Evolutionary conservation across 345 rosid genomes (phyloP).

Genomic region (Boechera retrofracta): DNA sequence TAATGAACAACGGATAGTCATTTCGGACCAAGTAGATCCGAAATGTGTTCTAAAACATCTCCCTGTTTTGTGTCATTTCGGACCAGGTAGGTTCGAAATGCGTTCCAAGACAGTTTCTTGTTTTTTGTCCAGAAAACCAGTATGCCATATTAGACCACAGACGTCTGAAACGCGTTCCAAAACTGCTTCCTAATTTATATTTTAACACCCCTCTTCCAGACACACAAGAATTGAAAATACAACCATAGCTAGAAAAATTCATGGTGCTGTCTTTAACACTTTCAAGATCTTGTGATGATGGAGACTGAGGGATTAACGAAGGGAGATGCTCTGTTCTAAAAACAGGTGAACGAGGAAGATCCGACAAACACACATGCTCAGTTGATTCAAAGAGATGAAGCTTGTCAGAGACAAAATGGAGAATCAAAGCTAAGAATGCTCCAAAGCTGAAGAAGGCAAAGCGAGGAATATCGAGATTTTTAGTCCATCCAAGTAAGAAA

Average conservation of each 20-base stretch:
- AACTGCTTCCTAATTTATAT: too few relatives aligned
- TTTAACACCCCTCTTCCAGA: slow-evolving; percentile 44
- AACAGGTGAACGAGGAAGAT: slow-evolving; percentile 58
- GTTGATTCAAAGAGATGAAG: slow-evolving; percentile 21
- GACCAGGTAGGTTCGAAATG: too few relatives aligned
- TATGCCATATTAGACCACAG: too few relatives aligned
- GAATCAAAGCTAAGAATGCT: slow-evolving; percentile 44
- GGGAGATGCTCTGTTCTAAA: slow-evolving; percentile 57
- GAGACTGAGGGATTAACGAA: slow-evolving; percentile 27
- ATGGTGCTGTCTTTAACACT: slow-evolving; percentile 40
- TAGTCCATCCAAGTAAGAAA: slow-evolving; percentile 83
- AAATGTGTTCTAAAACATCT: too few relatives aligned
- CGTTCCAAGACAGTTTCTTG: too few relatives aligned
- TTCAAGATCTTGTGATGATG: slow-evolving; percentile 40
- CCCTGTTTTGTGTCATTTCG: too few relatives aligned
- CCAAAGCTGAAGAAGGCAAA: slow-evolving; percentile 54
- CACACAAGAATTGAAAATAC: slow-evolving; percentile 55
- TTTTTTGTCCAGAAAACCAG: too few relatives aligned
- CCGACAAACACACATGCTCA: slow-evolving; percentile 44
- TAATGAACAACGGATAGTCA: too few relatives aligned
- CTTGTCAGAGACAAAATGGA: slow-evolving; percentile 38
- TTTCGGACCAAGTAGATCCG: too few relatives aligned
- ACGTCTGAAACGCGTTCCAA: too few relatives aligned
- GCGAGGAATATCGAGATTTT: slow-evolving; percentile 52
- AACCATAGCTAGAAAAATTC: slow-evolving; percentile 50